These are phyloP conservation scores for Metschnikowia borealis DNA, from an alignment of 805 yeast genomes.

Conservation along the genomic window DNA sequence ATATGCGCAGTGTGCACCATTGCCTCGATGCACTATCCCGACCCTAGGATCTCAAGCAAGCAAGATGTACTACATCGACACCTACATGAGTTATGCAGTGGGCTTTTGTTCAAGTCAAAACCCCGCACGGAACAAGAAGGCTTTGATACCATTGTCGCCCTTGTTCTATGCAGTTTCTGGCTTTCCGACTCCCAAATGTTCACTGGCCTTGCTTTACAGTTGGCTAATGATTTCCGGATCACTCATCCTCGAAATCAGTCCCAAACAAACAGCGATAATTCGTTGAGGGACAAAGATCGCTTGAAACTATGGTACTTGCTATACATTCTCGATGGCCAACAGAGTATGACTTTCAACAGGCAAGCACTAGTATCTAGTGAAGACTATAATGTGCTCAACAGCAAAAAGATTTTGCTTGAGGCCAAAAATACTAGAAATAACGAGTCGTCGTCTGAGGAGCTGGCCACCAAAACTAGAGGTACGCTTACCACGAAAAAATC, in stretches of 20 bases:
- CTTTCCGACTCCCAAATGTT: slow-evolving; percentile 60
- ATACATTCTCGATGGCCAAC: slow-evolving; percentile 66
- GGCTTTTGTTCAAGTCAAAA: slow-evolving; percentile 32
- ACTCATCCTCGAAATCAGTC: not conserved
- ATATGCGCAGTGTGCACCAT: slow-evolving; percentile 59
- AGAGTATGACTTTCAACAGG: slow-evolving; percentile 56
- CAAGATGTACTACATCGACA: slow-evolving; percentile 27
- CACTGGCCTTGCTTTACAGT: slow-evolving; percentile 63
- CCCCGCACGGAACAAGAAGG: slow-evolving; percentile 46
- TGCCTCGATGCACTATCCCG: slow-evolving; percentile 58
- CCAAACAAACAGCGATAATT: slow-evolving; percentile 36
- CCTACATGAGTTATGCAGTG: slow-evolving; percentile 32
- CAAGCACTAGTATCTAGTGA: slow-evolving; percentile 49
- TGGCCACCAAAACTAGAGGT: not conserved
- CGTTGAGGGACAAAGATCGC: slow-evolving; percentile 30
- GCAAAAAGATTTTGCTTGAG: slow-evolving; percentile 33
- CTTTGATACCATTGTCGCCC: slow-evolving; percentile 57
- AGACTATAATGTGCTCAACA: slow-evolving; percentile 43
- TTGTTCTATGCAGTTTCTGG: slow-evolving; percentile 68
- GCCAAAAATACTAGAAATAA: not conserved
- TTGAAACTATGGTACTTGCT: slow-evolving; percentile 64
- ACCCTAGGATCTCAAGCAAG: slow-evolving; percentile 25
- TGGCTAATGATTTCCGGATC: slow-evolving; percentile 46
- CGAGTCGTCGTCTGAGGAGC: not conserved
- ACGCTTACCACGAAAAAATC: not conserved